Evolutionary conservation across 2,329 filamentous ascomycete species (phyloP), one percentile per base, ranked within the genome.

Genomic region (Hyphodiscus sp.): DNA sequence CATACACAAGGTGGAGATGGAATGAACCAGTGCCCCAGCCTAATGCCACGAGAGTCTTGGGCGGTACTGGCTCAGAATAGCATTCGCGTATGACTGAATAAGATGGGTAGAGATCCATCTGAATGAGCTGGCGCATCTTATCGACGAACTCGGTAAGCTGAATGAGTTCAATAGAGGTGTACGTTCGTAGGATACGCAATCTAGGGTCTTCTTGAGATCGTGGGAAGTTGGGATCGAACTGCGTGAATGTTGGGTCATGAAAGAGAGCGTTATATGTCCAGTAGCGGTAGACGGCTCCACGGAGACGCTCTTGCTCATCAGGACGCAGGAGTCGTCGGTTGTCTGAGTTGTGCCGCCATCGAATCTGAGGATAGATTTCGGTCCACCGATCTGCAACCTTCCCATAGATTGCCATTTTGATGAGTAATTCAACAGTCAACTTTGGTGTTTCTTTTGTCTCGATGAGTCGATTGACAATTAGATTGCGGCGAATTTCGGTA

Each of bases 261-360:
- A 67, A 68, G 20, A 67, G 60, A 10, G 50, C 61, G 9, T 62
- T 61, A 33, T 68, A 68, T 16, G 60, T 66, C 66, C 66, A 68
- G 44, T 63, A 61, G 20, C 62, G 60, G 50, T 68, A 68, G 26
- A 68, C 58, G 4, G 65, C 66, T 49, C 51, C 38, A 13, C 65
- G 58, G 18, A 68, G 50, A 13, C 65, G 59, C 19, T 59, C 48
- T 41, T 61, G 61, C 53, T 68, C 66, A 41, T 63, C 57, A 1
- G 45, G 38, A 18, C 53, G 51, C 26, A 68, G 59, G 13, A 67
- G 53, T 16, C 66, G 62, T 16, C 66, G 59, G 49, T 66, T 61
- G 18, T 65, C 60, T 3, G 61, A 65, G 15, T 60, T 61, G 20
- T 61, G 55, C 6, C 65, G 60, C 66, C 66, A 68, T 38, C 62